Conservation (phyloP, 768 basidiomycete genomes). For the Agaricus blazei region DNA sequence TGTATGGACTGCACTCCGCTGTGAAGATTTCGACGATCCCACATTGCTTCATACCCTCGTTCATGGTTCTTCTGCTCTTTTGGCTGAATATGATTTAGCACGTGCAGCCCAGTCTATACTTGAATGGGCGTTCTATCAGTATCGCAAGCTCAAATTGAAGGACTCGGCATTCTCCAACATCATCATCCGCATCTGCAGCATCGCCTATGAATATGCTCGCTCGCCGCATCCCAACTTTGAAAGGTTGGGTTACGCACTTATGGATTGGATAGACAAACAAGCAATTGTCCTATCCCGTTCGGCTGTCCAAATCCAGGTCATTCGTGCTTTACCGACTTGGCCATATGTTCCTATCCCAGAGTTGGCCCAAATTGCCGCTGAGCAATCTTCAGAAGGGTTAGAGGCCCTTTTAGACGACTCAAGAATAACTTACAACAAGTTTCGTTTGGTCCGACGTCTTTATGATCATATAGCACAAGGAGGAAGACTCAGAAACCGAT, state of each 20-base stretch:
- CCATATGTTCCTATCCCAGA: conserved; percentile 53
- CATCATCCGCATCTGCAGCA: conserved; percentile 62
- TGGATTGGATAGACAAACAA: conserved; percentile 61
- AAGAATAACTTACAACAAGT: conserved; percentile 69
- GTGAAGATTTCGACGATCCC: conserved; percentile 47
- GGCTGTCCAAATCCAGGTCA: conserved; percentile 32
- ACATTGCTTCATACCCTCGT: conserved; percentile 65
- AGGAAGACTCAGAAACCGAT: conserved; percentile 37
- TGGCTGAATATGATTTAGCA: conserved; percentile 65
- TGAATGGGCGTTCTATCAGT: conserved; percentile 66
- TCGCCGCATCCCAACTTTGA: conserved; percentile 24
- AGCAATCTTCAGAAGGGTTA: conserved; percentile 42
- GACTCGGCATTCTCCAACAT: conserved; percentile 59
- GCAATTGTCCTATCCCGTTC: conserved; percentile 35
- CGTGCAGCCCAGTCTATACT: conserved; percentile 70
- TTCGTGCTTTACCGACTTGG: conserved; percentile 70
- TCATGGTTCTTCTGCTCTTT: conserved; percentile 58
- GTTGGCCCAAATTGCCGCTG: conserved; percentile 39
- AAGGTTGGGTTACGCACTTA: conserved; percentile 40
- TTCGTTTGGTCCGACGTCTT: conserved; percentile 67
- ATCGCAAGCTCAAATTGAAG: conserved; percentile 31
- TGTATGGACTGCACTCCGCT: conserved; percentile 65
- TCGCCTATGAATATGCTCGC: conserved; percentile 50
- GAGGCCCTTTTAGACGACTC: conserved; percentile 52
- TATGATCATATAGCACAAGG: conserved; percentile 37